Evolutionary conservation across 2,329 filamentous ascomycete genomes (phyloP).

Genomic region (Tetracladium maxilliforme): DNA sequence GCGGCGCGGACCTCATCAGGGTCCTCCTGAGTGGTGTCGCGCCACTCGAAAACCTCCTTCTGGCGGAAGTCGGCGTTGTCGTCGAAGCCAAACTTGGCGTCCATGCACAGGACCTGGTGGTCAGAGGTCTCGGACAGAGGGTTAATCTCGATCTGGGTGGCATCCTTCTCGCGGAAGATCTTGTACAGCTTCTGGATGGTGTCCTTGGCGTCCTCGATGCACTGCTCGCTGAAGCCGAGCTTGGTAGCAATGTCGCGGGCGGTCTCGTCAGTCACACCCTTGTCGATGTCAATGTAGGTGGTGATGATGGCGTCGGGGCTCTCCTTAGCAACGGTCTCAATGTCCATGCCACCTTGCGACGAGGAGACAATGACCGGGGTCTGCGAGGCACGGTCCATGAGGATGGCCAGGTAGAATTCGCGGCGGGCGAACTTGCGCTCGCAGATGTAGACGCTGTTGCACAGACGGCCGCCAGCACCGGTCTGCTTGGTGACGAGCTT

Average conservation of each 20-base stretch:
- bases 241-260: slow-evolving; percentile 78
- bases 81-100: slow-evolving; percentile 97
- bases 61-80: slow-evolving; percentile 98
- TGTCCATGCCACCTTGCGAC: slow-evolving; percentile 98
- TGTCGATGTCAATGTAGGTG: slow-evolving; percentile 85
- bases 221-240: slow-evolving; percentile 96
- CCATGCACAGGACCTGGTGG: slow-evolving; percentile 97
- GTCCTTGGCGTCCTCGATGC: slow-evolving; percentile 85
- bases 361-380: slow-evolving; percentile 92
- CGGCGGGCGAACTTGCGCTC: slow-evolving; percentile 98
- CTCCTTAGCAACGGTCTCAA: slow-evolving; percentile 97
- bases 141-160: slow-evolving; percentile 99
- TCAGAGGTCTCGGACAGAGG: slow-evolving; percentile 95
- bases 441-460: slow-evolving; percentile 96
- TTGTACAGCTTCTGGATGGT: slow-evolving; percentile 99
- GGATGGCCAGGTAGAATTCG: slow-evolving; percentile 96
- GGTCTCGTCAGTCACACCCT: slow-evolving; percentile 89
- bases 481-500: slow-evolving; percentile 99
- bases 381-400: slow-evolving; percentile 93
- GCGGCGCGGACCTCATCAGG: slow-evolving; percentile 94
- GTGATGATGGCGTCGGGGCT: slow-evolving; percentile 91
- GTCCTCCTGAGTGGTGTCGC: slow-evolving; percentile 92
- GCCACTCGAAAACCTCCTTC: slow-evolving; percentile 88
- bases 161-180: slow-evolving; percentile 96
- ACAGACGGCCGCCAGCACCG: slow-evolving; percentile 80